A percentile compares a stretch with the other conserved stretches of the same genome.
phyloP scores from a whole-genome alignment of 257 asterid genomes.

The Primulina huaijiensis region DNA sequence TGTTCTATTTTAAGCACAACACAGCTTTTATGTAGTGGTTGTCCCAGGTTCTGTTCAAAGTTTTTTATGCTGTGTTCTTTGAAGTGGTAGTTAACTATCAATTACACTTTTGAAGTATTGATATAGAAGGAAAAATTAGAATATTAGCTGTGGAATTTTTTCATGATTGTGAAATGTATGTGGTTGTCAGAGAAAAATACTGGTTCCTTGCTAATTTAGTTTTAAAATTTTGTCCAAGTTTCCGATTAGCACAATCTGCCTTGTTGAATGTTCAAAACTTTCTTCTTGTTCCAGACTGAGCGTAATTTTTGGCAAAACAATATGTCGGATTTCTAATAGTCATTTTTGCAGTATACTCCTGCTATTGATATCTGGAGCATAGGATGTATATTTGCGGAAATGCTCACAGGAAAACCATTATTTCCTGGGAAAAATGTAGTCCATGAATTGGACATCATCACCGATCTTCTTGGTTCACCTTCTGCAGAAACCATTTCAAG shows the following conservation, averaged over 20 bases:
- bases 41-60: neutral
- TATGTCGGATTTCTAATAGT: neutral
- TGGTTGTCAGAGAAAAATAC: too few relatives aligned
- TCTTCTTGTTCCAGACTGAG: too few relatives aligned
- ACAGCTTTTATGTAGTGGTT: neutral
- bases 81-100: neutral
- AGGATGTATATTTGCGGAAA: constrained; percentile 94
- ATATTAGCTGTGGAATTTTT: neutral
- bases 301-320: too few relatives aligned
- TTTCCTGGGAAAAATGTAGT: constrained; percentile 90
- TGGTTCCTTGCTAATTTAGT: neutral
- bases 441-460: constrained; percentile 84
- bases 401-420: constrained; percentile 77
- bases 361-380: constrained; percentile 97
- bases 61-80: neutral
- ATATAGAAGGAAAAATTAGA: neutral
- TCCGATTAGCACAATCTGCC: too few relatives aligned
- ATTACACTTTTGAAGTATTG: neutral
- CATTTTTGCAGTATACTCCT: constrained; percentile 75
- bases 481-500: constrained; percentile 76
- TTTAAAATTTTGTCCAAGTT: neutral
- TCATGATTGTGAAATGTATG: neutral
- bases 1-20: neutral
- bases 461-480: constrained; percentile 92
- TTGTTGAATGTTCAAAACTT: too few relatives aligned